Percentiles rank a stretch among this genome's conserved stretches.
These are phyloP conservation scores for Trametes hirsuta DNA, from an alignment of 1,284 basidiomycete species.

Conservation along the genomic window DNA sequence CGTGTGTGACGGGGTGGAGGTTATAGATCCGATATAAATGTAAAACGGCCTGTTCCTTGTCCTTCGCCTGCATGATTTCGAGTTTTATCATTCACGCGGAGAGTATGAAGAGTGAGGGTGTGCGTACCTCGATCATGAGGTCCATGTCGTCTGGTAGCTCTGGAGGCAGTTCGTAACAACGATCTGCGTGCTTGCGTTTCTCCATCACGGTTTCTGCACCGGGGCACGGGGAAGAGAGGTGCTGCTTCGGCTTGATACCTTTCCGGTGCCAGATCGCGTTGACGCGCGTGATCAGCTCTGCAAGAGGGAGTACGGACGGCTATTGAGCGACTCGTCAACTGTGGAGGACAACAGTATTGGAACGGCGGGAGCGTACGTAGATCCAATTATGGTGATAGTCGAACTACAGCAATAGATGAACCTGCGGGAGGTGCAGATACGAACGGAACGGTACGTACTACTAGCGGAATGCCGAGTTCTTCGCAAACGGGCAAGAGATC, in stretches of 20 bases:
- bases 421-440: neutral
- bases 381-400: constrained; percentile 85
- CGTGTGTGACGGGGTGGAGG: constrained; percentile 67
- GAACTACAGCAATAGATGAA: constrained; percentile 22
- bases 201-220: constrained; percentile 83
- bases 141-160: constrained; percentile 60
- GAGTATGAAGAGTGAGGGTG: neutral
- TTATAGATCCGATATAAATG: constrained; percentile 82
- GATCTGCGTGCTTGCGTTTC: constrained; percentile 82
- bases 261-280: constrained; percentile 77
- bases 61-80: constrained; percentile 59
- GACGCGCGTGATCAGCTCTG: constrained; percentile 69
- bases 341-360: too few species aligned
- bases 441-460: constrained; percentile 43
- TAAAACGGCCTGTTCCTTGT: constrained; percentile 93
- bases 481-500: constrained; percentile 85
- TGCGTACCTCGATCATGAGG: constrained; percentile 82
- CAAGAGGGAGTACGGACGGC: constrained; percentile 58
- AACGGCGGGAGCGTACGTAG: constrained; percentile 37
- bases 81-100: neutral
- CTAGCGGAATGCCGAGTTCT: constrained; percentile 80
- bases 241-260: constrained; percentile 86
- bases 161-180: constrained; percentile 68
- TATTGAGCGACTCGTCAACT: constrained; percentile 6
- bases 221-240: constrained; percentile 80